phyloP scores from a whole-genome alignment of 2,329 filamentous ascomycete genomes.

The Alternaria postmessia region DNA sequence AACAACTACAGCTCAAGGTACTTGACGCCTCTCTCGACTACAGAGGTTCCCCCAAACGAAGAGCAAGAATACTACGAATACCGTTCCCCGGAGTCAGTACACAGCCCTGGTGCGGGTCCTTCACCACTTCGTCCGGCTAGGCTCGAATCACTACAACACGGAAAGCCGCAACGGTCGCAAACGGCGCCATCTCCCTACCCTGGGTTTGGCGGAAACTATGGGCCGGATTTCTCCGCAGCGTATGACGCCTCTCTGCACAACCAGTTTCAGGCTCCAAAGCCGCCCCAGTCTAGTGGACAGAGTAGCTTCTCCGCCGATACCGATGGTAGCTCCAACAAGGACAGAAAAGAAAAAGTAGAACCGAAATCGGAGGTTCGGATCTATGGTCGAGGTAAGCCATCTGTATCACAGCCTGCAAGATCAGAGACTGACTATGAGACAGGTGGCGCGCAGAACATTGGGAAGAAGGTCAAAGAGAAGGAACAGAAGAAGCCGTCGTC shows the following conservation, averaged over 20 bases:
- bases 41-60: conserved; percentile 27
- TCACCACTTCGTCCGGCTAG: conserved; percentile 38
- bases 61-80: conserved; percentile 45
- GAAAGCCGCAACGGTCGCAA: conserved; percentile 29
- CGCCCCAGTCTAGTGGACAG: conserved; percentile 46
- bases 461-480: conserved; percentile 62
- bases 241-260: conserved; percentile 45
- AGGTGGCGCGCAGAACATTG: conserved; percentile 63
- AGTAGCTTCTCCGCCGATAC: conserved; percentile 53
- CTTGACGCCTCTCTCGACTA: conserved; percentile 35
- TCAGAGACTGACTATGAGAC: conserved; percentile 44
- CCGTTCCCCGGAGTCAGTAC: conserved; percentile 37
- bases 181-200: conserved; percentile 32
- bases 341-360: conserved; percentile 56
- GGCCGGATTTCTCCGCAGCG: conserved; percentile 38
- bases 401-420: conserved; percentile 1
- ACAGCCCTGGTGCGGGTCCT: conserved; percentile 28
- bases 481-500: conserved; percentile 55
- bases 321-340: conserved; percentile 44
- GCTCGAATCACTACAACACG: conserved; percentile 39
- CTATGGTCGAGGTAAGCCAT: conserved; percentile 62
- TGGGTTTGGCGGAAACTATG: conserved; percentile 33
- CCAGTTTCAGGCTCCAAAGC: conserved; percentile 31
- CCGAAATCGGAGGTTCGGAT: conserved; percentile 60
- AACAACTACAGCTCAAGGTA: conserved; percentile 34